phyloP scores from a whole-genome alignment of 2,329 filamentous ascomycete species.

The Pyricularia sp. region DNA sequence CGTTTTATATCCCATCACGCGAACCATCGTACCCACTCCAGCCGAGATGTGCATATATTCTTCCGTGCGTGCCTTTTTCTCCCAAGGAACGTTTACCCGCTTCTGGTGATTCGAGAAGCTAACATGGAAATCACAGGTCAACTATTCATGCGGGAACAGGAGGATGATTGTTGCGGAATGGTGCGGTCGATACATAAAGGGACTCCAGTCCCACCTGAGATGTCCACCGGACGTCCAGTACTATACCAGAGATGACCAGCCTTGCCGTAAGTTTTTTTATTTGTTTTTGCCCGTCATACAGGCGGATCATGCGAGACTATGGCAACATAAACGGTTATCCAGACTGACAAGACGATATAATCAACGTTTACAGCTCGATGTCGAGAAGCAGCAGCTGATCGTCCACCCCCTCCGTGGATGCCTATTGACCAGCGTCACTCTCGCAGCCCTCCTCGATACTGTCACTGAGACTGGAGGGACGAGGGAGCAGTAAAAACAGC shows the following conservation, averaged over 20 bases:
- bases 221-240: neutral
- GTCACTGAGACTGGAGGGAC: neutral
- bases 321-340: neutral
- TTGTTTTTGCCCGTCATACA: neutral
- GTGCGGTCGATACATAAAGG: neutral
- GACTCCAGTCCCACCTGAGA: neutral
- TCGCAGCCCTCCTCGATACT: neutral
- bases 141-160: neutral
- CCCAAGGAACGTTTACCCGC: neutral
- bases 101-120: neutral
- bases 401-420: neutral
- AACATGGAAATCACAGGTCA: neutral
- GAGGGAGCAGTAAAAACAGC: too few species aligned
- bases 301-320: too few species aligned
- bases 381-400: neutral
- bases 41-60: neutral
- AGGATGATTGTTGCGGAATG: neutral
- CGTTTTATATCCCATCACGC: neutral
- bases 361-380: neutral
- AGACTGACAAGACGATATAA: neutral
- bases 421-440: neutral
- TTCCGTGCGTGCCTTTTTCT: neutral
- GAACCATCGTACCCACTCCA: neutral
- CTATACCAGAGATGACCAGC: neutral
- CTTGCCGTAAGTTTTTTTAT: neutral